Conservation (phyloP, 2,329 filamentous ascomycete genomes). For the Penicillium fuscoglaucum region DNA sequence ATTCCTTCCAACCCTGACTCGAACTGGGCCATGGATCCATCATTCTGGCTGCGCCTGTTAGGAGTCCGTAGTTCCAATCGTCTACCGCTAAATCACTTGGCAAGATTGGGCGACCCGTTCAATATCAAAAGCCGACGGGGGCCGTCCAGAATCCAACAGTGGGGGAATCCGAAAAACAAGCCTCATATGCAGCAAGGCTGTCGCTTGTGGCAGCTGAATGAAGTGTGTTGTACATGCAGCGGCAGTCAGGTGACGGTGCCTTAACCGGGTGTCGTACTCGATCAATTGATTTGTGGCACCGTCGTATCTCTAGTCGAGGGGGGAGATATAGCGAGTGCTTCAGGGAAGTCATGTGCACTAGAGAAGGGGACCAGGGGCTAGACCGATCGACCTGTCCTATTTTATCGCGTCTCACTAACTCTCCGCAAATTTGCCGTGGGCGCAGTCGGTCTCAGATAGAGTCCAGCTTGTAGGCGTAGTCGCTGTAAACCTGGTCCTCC, state of each 20-base stretch:
- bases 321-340: background rate
- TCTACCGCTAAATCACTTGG: background rate
- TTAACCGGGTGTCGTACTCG: slow-evolving; percentile 7
- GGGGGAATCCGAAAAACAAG: slow-evolving; percentile 2
- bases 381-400: background rate
- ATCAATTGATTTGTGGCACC: slow-evolving; percentile 1
- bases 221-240: slow-evolving; percentile 12
- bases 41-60: background rate
- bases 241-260: slow-evolving; percentile 16
- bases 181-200: slow-evolving; percentile 5
- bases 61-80: background rate
- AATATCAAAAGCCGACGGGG: background rate
- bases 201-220: slow-evolving; percentile 4
- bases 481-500: slow-evolving; percentile 54
- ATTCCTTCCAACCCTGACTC: background rate
- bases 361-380: background rate
- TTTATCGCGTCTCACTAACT: background rate
- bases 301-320: background rate
- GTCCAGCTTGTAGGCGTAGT: slow-evolving; percentile 43
- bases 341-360: background rate
- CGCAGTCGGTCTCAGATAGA: slow-evolving; percentile 31
- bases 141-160: background rate
- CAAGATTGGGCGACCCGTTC: background rate
- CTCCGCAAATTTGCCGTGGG: background rate
- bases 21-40: background rate